Evolutionary conservation across 2,329 filamentous ascomycete species (phyloP), one percentile per base, ranked within the genome.

Genomic region (Thermoascus crustaceus): DNA sequence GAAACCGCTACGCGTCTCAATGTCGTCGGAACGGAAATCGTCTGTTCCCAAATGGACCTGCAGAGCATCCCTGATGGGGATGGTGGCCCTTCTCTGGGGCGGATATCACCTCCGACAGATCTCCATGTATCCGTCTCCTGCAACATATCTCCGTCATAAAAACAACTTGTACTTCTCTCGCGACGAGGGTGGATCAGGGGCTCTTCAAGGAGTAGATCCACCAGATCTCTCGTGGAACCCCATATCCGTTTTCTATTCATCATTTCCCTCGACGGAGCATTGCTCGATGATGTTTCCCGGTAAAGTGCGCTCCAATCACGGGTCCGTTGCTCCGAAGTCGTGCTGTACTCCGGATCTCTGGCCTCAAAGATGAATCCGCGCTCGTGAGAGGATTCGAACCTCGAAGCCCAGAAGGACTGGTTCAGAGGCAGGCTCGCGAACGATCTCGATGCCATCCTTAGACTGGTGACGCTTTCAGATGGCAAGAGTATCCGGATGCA

Each of bases 261-360:
- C 25, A 47, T 23, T 23, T 34, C 30, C 8, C 24, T 26, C 1
- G 33, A 35, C 7, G 41, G 25, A 3, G 23, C 17, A 11, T 29
- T 8, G 7, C n/a, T 35, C 16, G 33, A 8, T 13, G 32, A 23
- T n/a, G 42, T 45, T 24, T 32, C 37, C n/a, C 47, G 19, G 24
- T 47, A 48, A 16, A 48, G 27, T 6, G 26, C 23, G 35, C 37
- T 47, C 47, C 45, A 50, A 19, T 67, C 38, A 7, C 42, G 39
- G 22, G 20, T 13, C 16, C 38, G 25, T 14, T 33, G 20, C 10
- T 32, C 21, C 2, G 24, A 5, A 10, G 22, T 16, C 5, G 31
- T 17, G n/a, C 24, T 35, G 26, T 31, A 35, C 4, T 30, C 19
- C n/a, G 31, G 33, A 20, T 38, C 13, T 19, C 16, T 32, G 20